Evolutionary conservation across 768 basidiomycete species (phyloP), one percentile per base, ranked within the genome.

Genomic region (Inosperma sp.): DNA sequence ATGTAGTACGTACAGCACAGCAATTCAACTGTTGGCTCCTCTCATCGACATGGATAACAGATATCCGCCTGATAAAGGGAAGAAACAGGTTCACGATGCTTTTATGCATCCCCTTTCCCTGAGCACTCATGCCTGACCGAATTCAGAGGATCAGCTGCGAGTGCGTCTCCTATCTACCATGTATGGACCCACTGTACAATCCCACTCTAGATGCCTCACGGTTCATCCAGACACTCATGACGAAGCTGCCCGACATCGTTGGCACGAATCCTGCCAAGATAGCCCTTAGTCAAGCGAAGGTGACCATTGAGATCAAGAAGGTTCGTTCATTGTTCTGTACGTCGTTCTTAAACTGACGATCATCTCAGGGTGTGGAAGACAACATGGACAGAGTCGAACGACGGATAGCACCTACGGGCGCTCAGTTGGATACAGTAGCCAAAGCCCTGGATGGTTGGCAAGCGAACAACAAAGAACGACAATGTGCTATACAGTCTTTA

Each of bases 371-470:
- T 16, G 49, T 49, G 52, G 37, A 45, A 29, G 55, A 55, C 31
- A 61, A 61, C 39, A 58, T 48, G 46, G 53, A 60, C 49, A 14
- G 51, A 21, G 48, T 60, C 26, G 47, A 39, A 42, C 36, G 31
- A 26, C 49, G 35, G 19, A 51, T 59, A 27, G 34, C 12, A 7
- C 47, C 49, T 26, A 56, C 49, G 9, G 52, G 35, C 27, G 52
- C 16, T 26, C 54, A 52, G 34, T 33, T 60, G 39, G 27, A 42
- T 16, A 48, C 22, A n/a, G 56, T 57, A 29, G 49, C 40, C 37
- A 19, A 51, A 14, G 54, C 51, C 39, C 16, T 56, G 53, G 13
- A 14, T 39, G 30, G 30, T 31, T 52, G 53, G 50, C 26, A 39
- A 12, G 50, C 51, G 17, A 41, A 47, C 12, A 53, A 23, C 13